Percentiles rank a stretch among this genome's conserved stretches.
Conservation (phyloP, 1,139 yeast species). For the Candida sojae region DNA sequence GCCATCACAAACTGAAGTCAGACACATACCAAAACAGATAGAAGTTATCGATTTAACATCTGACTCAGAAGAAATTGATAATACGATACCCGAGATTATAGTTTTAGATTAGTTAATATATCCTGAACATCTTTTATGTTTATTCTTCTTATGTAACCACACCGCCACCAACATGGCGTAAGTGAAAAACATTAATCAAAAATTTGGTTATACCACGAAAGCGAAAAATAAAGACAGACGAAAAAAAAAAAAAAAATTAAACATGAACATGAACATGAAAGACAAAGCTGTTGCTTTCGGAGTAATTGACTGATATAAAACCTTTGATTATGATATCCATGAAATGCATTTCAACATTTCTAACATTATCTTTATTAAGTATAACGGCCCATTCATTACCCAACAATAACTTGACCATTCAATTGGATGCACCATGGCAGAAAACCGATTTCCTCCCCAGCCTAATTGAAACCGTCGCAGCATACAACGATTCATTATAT, state of each 20-base stretch:
- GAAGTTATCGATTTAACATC: conserved; percentile 4
- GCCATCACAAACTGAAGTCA: background rate
- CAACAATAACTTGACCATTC: conserved; percentile 8
- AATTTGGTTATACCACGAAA: no score
- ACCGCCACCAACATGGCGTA: no score
- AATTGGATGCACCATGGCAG: conserved; percentile 19
- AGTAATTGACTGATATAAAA: background rate
- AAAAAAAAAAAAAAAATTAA: no score
- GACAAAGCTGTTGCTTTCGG: background rate
- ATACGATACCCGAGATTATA: conserved; percentile 15
- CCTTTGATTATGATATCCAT: background rate
- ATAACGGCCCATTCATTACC: background rate
- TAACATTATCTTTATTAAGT: background rate
- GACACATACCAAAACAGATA: background rate
- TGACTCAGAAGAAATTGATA: background rate
- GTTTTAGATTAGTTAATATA: conserved; percentile 23
- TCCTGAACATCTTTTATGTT: no score
- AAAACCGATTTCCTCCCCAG: conserved; percentile 37
- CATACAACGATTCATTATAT: conserved; percentile 51
- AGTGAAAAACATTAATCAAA: no score
- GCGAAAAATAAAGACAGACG: background rate
- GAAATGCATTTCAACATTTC: background rate
- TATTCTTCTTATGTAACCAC: no score
- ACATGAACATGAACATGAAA: no score
- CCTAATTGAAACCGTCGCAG: conserved; percentile 57